Conservation (phyloP, 495 filamentous ascomycete species). For the Ramalina intermedia region DNA sequence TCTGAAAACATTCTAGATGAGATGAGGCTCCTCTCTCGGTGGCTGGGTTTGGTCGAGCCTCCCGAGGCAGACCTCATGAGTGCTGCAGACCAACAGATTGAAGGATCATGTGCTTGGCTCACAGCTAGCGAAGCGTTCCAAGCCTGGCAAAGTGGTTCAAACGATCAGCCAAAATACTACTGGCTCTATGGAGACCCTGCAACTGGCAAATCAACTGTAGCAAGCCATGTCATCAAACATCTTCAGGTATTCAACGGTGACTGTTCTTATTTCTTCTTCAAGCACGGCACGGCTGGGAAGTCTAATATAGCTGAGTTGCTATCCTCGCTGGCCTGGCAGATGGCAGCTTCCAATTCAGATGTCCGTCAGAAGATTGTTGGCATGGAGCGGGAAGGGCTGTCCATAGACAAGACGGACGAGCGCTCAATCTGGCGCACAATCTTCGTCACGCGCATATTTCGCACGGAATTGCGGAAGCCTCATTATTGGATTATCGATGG, state of each 20-base stretch:
- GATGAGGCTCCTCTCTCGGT: background rate
- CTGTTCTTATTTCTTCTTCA: slow-evolving; percentile 25
- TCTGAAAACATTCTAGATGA: background rate
- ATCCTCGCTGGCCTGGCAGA: slow-evolving; percentile 24
- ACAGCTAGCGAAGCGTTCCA: slow-evolving; percentile 15
- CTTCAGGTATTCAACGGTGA: slow-evolving; percentile 7
- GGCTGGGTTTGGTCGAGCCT: slow-evolving; percentile 16
- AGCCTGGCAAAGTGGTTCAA: slow-evolving; percentile 14
- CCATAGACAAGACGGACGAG: slow-evolving; percentile 16
- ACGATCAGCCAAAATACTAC: slow-evolving; percentile 8
- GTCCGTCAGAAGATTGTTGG: slow-evolving; percentile 13
- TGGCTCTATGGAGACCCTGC: slow-evolving; percentile 24
- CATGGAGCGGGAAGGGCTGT: slow-evolving; percentile 13
- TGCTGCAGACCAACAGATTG: slow-evolving; percentile 19
- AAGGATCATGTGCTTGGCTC: slow-evolving; percentile 23
- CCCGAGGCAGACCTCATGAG: slow-evolving; percentile 21
- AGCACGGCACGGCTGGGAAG: slow-evolving; percentile 17
- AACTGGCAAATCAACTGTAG: slow-evolving; percentile 24
- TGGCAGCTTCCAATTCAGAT: slow-evolving; percentile 15
- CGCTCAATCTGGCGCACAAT: slow-evolving; percentile 25
- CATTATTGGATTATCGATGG: slow-evolving; percentile 31
- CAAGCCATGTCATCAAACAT: slow-evolving; percentile 12
- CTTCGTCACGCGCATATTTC: slow-evolving; percentile 20
- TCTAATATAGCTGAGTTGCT: slow-evolving; percentile 17
- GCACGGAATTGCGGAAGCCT: background rate